phyloP scores from a whole-genome alignment of 2,329 filamentous ascomycete species.

The Decorospora gaudefroyi region DNA sequence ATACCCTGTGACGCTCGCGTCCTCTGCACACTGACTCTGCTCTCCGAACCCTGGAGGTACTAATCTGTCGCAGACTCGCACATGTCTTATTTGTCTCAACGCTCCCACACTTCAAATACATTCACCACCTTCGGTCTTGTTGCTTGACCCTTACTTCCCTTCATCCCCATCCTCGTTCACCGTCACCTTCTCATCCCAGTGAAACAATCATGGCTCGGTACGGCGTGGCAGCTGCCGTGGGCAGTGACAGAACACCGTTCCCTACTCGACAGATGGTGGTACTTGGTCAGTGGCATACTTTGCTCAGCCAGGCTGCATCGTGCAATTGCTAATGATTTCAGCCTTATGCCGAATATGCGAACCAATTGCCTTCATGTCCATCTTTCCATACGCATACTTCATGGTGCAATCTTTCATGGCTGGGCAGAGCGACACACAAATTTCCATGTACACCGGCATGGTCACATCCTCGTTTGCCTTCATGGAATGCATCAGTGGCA shows the following conservation, averaged over 20 bases:
- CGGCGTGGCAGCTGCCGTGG: conserved; percentile 33
- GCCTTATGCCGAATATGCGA: conserved; percentile 95
- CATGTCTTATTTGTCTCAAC: conserved; percentile 38
- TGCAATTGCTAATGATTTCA: conserved; percentile 45
- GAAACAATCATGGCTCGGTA: conserved; percentile 38
- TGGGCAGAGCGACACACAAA: conserved; percentile 75
- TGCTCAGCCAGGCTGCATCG: background rate
- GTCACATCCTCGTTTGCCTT: conserved; percentile 96
- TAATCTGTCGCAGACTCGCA: conserved; percentile 35
- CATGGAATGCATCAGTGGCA: conserved; percentile 88
- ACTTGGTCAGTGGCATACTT: conserved; percentile 51
- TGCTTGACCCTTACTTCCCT: conserved; percentile 5
- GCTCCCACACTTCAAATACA: conserved; percentile 12
- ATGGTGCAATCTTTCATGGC: conserved; percentile 94
- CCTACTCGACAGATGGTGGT: conserved; percentile 63
- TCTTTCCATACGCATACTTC: conserved; percentile 97
- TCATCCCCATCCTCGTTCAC: conserved; percentile 5
- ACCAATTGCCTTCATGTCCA: conserved; percentile 99
- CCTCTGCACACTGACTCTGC: conserved; percentile 35
- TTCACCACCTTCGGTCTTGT: conserved; percentile 16
- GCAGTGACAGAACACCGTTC: conserved; percentile 53
- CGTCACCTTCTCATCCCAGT: background rate
- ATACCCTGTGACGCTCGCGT: conserved; percentile 46
- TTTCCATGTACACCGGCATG: conserved; percentile 92
- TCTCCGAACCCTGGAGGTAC: conserved; percentile 32